Evolutionary conservation across 108 stramenopile genomes (phyloP).

Genomic region (Pseudonitzschia multistriata): DNA sequence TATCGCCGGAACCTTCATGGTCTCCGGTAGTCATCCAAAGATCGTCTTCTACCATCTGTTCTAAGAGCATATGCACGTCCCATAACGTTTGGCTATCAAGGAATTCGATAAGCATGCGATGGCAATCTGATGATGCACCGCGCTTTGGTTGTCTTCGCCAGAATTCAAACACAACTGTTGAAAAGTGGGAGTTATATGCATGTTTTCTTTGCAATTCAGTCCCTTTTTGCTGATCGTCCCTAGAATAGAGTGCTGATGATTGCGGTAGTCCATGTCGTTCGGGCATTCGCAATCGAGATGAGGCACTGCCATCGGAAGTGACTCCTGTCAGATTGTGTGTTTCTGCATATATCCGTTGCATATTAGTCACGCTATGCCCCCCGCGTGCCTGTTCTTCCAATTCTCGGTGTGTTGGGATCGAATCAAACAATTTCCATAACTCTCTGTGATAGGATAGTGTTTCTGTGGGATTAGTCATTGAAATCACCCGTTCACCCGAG

Average conservation of each 20-base stretch:
- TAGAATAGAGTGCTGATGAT: not conserved
- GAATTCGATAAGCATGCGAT: slow-evolving; percentile 74
- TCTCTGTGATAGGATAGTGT: slow-evolving; percentile 64
- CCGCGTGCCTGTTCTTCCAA: slow-evolving; percentile 35
- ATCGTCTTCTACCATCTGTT: slow-evolving; percentile 54
- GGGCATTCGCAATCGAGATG: slow-evolving; percentile 53
- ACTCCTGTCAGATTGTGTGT: slow-evolving; percentile 30
- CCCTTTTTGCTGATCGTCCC: not conserved
- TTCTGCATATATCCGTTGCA: slow-evolving; percentile 41
- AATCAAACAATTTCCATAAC: slow-evolving; percentile 69
- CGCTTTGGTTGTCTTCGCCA: slow-evolving; percentile 54
- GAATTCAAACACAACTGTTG: slow-evolving; percentile 63
- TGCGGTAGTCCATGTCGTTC: slow-evolving; percentile 68
- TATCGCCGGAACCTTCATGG: not conserved
- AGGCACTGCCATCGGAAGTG: slow-evolving; percentile 42
- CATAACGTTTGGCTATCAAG: slow-evolving; percentile 61
- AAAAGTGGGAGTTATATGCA: not conserved
- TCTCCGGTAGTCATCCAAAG: slow-evolving; percentile 24
- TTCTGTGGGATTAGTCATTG: slow-evolving; percentile 26
- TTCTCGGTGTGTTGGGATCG: slow-evolving; percentile 49
- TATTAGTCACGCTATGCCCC: slow-evolving; percentile 39
- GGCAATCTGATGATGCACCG: slow-evolving; percentile 40
- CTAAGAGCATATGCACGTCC: slow-evolving; percentile 69
- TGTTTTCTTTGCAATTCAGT: not conserved
- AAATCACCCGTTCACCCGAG: slow-evolving; percentile 26